phyloP scores from a whole-genome alignment of 1,139 yeast species.

The Taphrina populina region DNA sequence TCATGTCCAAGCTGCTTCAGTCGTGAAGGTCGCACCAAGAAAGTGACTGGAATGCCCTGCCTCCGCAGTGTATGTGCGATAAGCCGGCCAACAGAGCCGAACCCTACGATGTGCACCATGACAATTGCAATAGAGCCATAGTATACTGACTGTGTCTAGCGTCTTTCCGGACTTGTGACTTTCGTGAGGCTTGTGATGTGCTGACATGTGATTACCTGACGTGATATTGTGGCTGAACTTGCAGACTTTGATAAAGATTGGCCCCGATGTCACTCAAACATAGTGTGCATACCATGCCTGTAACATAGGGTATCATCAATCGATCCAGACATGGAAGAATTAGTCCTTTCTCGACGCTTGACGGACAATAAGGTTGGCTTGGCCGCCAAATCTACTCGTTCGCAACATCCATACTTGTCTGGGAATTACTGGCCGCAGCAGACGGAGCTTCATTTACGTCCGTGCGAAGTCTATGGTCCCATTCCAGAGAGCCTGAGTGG shows the following conservation, averaged over 20 bases:
- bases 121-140: too few relatives aligned
- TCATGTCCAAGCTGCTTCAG: not conserved
- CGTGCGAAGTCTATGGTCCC: conserved; percentile 14
- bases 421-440: conserved; percentile 33
- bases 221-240: too few relatives aligned
- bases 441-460: conserved; percentile 29
- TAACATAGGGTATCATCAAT: too few relatives aligned
- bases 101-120: conserved; percentile 14
- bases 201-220: too few relatives aligned
- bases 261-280: too few relatives aligned
- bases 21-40: not conserved
- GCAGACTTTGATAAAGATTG: too few relatives aligned
- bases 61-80: conserved; percentile 4
- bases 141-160: too few relatives aligned
- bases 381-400: conserved; percentile 23
- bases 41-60: conserved; percentile 7
- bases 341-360: conserved; percentile 9
- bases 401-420: conserved; percentile 31
- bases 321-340: conserved; percentile 20
- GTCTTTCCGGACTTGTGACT: too few relatives aligned
- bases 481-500: conserved; percentile 24
- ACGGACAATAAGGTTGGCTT: conserved; percentile 17
- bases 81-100: conserved; percentile 7
- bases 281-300: too few relatives aligned
- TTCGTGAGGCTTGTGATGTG: too few relatives aligned